A percentile compares a stretch with the other conserved stretches of the same genome.
Evolutionary conservation across 345 rosid species (phyloP).

Genomic region (Ceriops tagal): DNA sequence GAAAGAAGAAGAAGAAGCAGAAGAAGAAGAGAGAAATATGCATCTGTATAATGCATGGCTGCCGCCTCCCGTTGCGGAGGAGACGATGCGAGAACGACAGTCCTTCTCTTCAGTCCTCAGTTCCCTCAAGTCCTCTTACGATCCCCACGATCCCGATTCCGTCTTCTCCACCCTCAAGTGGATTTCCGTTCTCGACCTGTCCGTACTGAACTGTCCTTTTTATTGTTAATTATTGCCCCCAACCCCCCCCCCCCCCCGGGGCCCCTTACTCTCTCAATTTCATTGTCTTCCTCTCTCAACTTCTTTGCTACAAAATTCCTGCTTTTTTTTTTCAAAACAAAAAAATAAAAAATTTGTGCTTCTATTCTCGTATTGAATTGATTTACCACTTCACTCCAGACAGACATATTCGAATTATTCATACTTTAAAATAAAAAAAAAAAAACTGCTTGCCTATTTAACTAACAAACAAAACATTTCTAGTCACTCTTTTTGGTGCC

Average conservation of each 20-base stretch:
- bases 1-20: too few species aligned
- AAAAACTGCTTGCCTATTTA: too few species aligned
- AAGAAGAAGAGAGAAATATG: slow-evolving; percentile 31
- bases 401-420: too few species aligned
- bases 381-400: too few species aligned
- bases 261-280: background rate
- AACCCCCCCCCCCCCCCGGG: too few species aligned
- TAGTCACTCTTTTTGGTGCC: too few species aligned
- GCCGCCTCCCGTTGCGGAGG: slow-evolving; percentile 91
- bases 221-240: background rate
- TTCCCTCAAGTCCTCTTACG: slow-evolving; percentile 56
- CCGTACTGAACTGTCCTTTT: slow-evolving; percentile 13
- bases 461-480: too few species aligned
- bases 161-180: slow-evolving; percentile 84
- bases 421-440: too few species aligned
- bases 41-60: slow-evolving; percentile 96
- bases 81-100: slow-evolving; percentile 69
- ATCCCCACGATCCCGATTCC: slow-evolving; percentile 84
- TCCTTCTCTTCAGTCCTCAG: slow-evolving; percentile 68
- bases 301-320: background rate
- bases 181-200: slow-evolving; percentile 94
- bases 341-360: too few species aligned
- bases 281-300: background rate
- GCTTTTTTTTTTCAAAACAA: background rate
- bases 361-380: too few species aligned